Percentiles rank a stretch among this genome's conserved stretches.
Evolutionary conservation across 2,329 filamentous ascomycete genomes (phyloP).

Genomic region (Fonsecaea erecta): DNA sequence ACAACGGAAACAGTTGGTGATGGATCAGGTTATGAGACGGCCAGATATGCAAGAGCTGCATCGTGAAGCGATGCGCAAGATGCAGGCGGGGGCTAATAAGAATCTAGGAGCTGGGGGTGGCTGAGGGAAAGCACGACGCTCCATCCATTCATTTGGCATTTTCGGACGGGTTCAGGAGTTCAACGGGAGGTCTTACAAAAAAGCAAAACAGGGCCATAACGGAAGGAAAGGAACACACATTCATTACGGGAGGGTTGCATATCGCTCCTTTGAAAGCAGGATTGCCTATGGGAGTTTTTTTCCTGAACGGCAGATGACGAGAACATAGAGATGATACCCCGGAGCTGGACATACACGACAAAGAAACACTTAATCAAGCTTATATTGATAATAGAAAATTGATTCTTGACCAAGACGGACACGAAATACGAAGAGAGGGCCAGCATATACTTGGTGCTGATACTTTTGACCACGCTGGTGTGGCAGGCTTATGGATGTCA

Average conservation of each 20-base stretch:
- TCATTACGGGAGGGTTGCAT: not conserved
- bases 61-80: slow-evolving; percentile 75
- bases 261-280: not conserved
- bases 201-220: not conserved
- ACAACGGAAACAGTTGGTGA: slow-evolving; percentile 64
- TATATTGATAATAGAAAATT: not conserved
- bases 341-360: slow-evolving; percentile 13
- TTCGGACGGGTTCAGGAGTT: not conserved
- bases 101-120: slow-evolving; percentile 25
- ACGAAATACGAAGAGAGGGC: not conserved
- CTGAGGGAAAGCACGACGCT: slow-evolving; percentile 1
- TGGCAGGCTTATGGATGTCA: not conserved
- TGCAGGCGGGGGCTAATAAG: slow-evolving; percentile 68
- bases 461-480: not conserved
- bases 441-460: not conserved
- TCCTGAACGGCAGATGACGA: slow-evolving; percentile 5
- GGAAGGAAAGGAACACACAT: not conserved
- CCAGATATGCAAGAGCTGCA: slow-evolving; percentile 77
- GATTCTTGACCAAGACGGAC: not conserved
- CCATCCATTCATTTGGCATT: slow-evolving; percentile 1
- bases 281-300: not conserved
- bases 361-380: slow-evolving; percentile 3
- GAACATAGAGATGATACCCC: slow-evolving; percentile 23
- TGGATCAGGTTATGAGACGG: slow-evolving; percentile 76
- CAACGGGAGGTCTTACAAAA: not conserved